Percentiles rank a stretch among this genome's conserved stretches.
phyloP scores from a whole-genome alignment of 2,329 filamentous ascomycete genomes.

The Cadophora malorum region DNA sequence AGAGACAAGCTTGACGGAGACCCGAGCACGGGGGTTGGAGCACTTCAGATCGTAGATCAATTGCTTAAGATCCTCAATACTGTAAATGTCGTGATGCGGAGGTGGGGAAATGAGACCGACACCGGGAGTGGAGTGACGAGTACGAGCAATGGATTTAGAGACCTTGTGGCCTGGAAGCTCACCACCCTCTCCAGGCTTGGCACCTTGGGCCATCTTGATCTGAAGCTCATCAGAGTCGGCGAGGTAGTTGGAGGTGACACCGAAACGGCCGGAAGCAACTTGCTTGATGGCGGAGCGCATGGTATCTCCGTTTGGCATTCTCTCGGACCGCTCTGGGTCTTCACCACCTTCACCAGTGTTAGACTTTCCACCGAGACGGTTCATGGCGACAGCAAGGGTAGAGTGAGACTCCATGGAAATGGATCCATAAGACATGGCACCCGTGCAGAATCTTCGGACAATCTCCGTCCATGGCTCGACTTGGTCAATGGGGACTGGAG shows the following conservation, averaged over 20 bases:
- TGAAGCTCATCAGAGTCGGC: constrained; percentile 95
- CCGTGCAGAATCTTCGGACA: constrained; percentile 93
- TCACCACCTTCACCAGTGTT: constrained; percentile 98
- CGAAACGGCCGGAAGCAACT: constrained; percentile 93
- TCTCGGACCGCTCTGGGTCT: constrained; percentile 86
- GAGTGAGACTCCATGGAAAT: constrained; percentile 99
- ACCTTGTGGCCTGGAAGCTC: constrained; percentile 98
- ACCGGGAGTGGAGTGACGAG: constrained; percentile 93
- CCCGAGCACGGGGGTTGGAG: constrained; percentile 87
- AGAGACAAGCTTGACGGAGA: constrained; percentile 97
- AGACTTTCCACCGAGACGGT: constrained; percentile 92
- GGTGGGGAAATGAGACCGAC: constrained; percentile 96
- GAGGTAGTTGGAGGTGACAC: constrained; percentile 93
- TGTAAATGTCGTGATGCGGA: constrained; percentile 98
- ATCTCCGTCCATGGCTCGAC: constrained; percentile 99
- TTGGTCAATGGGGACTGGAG: constrained; percentile 89
- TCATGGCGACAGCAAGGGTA: constrained; percentile 95
- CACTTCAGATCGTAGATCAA: constrained; percentile 98
- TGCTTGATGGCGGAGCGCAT: constrained; percentile 99
- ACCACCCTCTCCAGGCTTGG: constrained; percentile 97
- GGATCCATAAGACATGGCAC: constrained; percentile 98
- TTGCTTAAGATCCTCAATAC: constrained; percentile 97
- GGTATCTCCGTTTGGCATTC: constrained; percentile 89
- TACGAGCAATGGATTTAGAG: constrained; percentile 90
- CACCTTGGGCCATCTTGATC: constrained; percentile 99